These are phyloP conservation scores for Linnemannia elongata DNA, from an alignment of 192 early-diverging fungal genomes.

Conservation along the genomic window DNA sequence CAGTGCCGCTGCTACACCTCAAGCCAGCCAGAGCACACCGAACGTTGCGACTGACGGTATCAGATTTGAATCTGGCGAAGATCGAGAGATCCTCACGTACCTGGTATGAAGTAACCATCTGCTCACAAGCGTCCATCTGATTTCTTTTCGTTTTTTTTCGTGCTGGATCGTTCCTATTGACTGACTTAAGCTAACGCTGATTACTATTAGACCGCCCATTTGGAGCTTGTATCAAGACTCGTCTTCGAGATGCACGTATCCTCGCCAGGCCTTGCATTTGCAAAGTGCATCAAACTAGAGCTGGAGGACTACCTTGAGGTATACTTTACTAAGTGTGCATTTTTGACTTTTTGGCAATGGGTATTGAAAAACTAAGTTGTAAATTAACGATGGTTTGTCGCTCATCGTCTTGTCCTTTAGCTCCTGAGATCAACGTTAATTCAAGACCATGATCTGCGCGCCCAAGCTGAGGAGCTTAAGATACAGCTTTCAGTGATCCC, in stretches of 20 bases:
- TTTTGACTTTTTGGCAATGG: background rate
- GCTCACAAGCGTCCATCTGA: background rate
- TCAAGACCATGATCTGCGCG: slow-evolving; percentile 33
- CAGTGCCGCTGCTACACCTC: slow-evolving; percentile 1
- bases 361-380: background rate
- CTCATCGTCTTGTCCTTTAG: background rate
- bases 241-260: slow-evolving; percentile 51
- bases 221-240: slow-evolving; percentile 42
- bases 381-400: no score
- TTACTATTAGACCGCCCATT: slow-evolving; percentile 33
- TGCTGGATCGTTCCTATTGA: background rate
- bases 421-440: slow-evolving; percentile 17
- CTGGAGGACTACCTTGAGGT: slow-evolving; percentile 41
- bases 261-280: slow-evolving; percentile 26
- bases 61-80: slow-evolving; percentile 41
- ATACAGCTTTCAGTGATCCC: slow-evolving; percentile 42
- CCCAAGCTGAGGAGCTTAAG: slow-evolving; percentile 47
- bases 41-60: slow-evolving; percentile 16
- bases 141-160: background rate
- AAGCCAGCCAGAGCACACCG: background rate
- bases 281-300: slow-evolving; percentile 36
- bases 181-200: background rate
- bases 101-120: slow-evolving; percentile 22
- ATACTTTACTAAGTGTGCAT: background rate
- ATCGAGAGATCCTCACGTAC: slow-evolving; percentile 37